These are phyloP conservation scores for Zygosaccharomyces bailii DNA, from an alignment of 805 yeast genomes.

Conservation along the genomic window DNA sequence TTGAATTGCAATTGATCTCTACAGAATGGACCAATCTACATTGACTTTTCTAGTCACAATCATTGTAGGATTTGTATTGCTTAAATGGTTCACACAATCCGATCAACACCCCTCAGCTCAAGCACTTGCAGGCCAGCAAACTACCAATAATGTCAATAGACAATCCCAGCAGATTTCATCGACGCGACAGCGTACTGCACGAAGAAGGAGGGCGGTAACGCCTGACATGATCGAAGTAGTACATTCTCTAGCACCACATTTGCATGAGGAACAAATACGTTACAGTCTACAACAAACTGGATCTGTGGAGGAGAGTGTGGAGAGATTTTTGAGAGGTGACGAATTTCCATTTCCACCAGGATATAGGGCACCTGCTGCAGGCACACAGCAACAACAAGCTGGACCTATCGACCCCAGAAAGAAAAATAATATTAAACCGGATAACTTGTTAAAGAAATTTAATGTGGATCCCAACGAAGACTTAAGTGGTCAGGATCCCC, in stretches of 20 bases:
- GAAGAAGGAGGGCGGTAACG: slow-evolving; percentile 49
- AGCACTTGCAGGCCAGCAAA: slow-evolving; percentile 8
- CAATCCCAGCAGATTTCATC: slow-evolving; percentile 7
- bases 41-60: slow-evolving; percentile 47
- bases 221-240: slow-evolving; percentile 82
- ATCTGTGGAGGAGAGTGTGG: slow-evolving; percentile 76
- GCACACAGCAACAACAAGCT: slow-evolving; percentile 4
- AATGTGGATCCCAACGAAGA: slow-evolving; percentile 25
- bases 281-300: slow-evolving; percentile 73
- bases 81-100: slow-evolving; percentile 64
- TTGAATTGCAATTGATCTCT: not conserved
- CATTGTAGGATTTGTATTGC: slow-evolving; percentile 51
- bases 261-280: slow-evolving; percentile 66
- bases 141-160: slow-evolving; percentile 5
- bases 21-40: slow-evolving; percentile 53
- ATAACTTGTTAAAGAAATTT: slow-evolving; percentile 30
- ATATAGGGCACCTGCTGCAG: slow-evolving; percentile 20
- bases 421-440: slow-evolving; percentile 31
- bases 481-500: slow-evolving; percentile 16
- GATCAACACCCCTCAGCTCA: slow-evolving; percentile 45
- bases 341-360: slow-evolving; percentile 56
- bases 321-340: slow-evolving; percentile 60
- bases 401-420: slow-evolving; percentile 29
- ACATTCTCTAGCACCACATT: slow-evolving; percentile 72
- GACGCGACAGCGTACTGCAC: slow-evolving; percentile 10